A percentile compares a stretch with the other conserved stretches of the same genome.
Evolutionary conservation across 805 yeast species (phyloP).

Genomic region (Hyphopichia homilentoma): DNA sequence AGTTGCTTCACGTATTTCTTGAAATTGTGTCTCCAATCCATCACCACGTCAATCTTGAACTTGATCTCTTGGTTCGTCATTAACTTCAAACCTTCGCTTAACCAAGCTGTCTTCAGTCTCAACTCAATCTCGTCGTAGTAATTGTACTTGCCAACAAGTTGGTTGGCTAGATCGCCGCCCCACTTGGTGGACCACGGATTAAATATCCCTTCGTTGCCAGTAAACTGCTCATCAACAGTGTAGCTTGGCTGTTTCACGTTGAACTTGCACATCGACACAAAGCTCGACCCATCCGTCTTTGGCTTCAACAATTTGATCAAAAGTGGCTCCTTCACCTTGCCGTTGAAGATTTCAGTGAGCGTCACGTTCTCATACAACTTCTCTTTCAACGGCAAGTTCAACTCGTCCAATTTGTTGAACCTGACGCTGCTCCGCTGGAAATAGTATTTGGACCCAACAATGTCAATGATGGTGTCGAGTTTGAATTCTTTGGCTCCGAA

Average conservation of each 20-base stretch:
- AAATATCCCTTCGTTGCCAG: conserved; percentile 13
- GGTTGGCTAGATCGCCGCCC: conserved; percentile 29
- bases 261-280: conserved; percentile 35
- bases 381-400: conserved; percentile 24
- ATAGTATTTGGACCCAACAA: conserved; percentile 36
- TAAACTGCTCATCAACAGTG: conserved; percentile 23
- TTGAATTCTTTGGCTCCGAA: conserved; percentile 22
- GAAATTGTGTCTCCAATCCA: conserved; percentile 39
- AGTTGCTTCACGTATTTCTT: conserved; percentile 22
- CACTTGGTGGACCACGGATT: conserved; percentile 37
- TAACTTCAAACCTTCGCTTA: conserved; percentile 27
- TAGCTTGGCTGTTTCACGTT: conserved; percentile 28
- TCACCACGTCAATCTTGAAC: conserved; percentile 25
- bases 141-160: conserved; percentile 23
- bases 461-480: conserved; percentile 36
- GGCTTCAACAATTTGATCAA: conserved; percentile 35
- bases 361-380: conserved; percentile 10
- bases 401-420: conserved; percentile 24
- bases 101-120: conserved; percentile 25
- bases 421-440: conserved; percentile 28
- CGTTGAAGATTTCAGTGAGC: conserved; percentile 22
- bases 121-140: conserved; percentile 32
- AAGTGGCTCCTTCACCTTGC: conserved; percentile 27
- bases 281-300: conserved; percentile 25
- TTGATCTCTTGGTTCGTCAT: conserved; percentile 23